phyloP scores from a whole-genome alignment of 2,329 filamentous ascomycete genomes.

The Ophiostoma montium region DNA sequence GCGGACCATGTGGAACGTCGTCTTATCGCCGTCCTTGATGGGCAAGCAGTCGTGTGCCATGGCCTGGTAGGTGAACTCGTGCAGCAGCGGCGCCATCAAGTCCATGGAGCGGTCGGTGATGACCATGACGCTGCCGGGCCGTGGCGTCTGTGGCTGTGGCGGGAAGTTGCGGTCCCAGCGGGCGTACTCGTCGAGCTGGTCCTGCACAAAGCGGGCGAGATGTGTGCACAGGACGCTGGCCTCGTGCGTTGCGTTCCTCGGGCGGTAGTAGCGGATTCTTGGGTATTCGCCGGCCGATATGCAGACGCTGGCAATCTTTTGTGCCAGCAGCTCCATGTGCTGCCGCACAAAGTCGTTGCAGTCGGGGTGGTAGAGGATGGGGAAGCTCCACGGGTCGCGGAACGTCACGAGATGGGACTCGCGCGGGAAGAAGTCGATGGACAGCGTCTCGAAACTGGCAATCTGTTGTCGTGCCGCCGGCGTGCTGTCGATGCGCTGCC shows the following conservation, averaged over 20 bases:
- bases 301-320: constrained; percentile 84
- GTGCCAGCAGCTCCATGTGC: constrained; percentile 73
- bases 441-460: constrained; percentile 66
- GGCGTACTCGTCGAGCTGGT: constrained; percentile 80
- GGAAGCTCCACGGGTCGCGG: constrained; percentile 90
- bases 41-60: constrained; percentile 92
- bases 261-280: constrained; percentile 80
- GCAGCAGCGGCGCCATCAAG: constrained; percentile 69
- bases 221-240: constrained; percentile 78
- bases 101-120: constrained; percentile 93
- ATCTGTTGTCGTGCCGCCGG: constrained; percentile 58
- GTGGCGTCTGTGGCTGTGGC: constrained; percentile 46
- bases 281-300: constrained; percentile 90
- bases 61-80: constrained; percentile 97
- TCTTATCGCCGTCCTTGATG: constrained; percentile 77
- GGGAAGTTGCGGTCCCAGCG: constrained; percentile 77
- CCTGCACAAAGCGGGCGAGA: constrained; percentile 79
- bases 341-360: constrained; percentile 73
- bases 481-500: constrained; percentile 61
- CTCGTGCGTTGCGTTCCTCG: constrained; percentile 62
- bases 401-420: constrained; percentile 90
- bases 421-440: constrained; percentile 77
- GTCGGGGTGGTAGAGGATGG: constrained; percentile 74
- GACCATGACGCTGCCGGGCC: constrained; percentile 70
- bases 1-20: constrained; percentile 67